These are phyloP conservation scores for Penicillium sp. DNA, from an alignment of 2,329 filamentous ascomycete species.

Conservation along the genomic window DNA sequence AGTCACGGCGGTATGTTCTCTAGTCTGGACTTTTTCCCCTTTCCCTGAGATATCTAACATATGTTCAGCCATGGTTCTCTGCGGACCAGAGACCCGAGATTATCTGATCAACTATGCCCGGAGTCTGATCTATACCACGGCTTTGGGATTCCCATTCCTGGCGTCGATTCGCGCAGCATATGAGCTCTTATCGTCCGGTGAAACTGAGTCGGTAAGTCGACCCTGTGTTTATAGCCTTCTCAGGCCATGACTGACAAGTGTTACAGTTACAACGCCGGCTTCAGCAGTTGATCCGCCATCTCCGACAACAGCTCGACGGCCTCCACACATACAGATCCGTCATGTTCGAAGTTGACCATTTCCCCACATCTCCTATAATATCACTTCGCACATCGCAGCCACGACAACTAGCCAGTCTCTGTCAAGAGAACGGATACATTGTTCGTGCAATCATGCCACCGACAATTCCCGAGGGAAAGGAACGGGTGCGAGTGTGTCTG, in stretches of 20 bases:
- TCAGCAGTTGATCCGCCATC: conserved; percentile 47
- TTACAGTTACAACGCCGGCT: conserved; percentile 47
- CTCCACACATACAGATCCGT: conserved; percentile 32
- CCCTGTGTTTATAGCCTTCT: neutral
- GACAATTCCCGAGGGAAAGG: conserved; percentile 62
- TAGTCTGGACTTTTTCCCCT: neutral
- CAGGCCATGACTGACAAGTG: neutral
- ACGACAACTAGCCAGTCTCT: conserved; percentile 58
- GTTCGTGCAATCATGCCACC: conserved; percentile 67
- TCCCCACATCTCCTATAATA: conserved; percentile 63
- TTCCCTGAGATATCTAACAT: neutral
- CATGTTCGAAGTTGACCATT: conserved; percentile 40
- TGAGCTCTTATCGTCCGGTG: conserved; percentile 53
- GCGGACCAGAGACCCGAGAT: conserved; percentile 56
- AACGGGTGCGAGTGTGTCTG: conserved; percentile 65
- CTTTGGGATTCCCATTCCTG: conserved; percentile 62
- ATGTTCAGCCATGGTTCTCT: conserved; percentile 59
- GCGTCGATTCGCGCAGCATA: conserved; percentile 60
- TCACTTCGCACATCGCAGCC: conserved; percentile 60
- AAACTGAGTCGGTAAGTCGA: conserved; percentile 46
- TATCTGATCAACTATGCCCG: conserved; percentile 75
- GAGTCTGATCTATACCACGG: conserved; percentile 73
- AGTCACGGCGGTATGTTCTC: conserved; percentile 64
- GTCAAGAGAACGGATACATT: conserved; percentile 59
- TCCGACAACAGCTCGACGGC: conserved; percentile 46